Evolutionary conservation across 139 green algal species (phyloP), one percentile per base, ranked within the genome.

Genomic region (Pedinophyceae sp.): DNA sequence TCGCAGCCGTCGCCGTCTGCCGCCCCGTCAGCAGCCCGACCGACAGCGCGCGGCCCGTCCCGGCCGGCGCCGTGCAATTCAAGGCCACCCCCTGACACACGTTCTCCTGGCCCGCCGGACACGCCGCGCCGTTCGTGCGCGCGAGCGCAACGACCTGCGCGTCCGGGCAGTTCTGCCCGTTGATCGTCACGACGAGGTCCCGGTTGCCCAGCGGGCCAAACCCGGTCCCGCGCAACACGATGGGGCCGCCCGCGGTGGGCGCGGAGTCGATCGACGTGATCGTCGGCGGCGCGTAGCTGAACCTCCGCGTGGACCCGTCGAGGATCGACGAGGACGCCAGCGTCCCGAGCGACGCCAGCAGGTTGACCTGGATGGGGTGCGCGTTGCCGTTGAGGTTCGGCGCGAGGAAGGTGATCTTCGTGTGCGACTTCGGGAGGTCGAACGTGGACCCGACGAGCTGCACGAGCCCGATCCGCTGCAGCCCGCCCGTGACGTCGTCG

Each of bases 211-310:
- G 22, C 5, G 59, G 41, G 22, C 61, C 61, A 30, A 68, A 68
- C 27, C 58, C 58, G 3, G 27, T 51, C 5, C 61, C 61, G 7
- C 48, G 54, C 30, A 68, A 62, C 40, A 54, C 61, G 15, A 62
- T 48, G 22, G 23, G 26, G 16, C 61, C 61, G 25, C 61, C 61
- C 16, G 47, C 26, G 2, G 61, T 68, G 30, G 54, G 48, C 27
- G 38, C 48, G 19, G 53, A 26, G 5, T 26, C 59, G 19, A 48
- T 50, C 15, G 24, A 26, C 6, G 41, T 41, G 41, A 61, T 39
- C 20, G 41, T 51, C 25, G 55, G 55, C 25, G 27, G 16, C 3
- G 41, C 18, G 40, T 54, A 53, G 18, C 20, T 54, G 55, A 48
- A 59, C 16, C 18, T 40, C 27, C 26, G 24, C 22, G 29, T 30